Conservation (phyloP, 805 yeast genomes). For the Candida ascalaphidarum region DNA sequence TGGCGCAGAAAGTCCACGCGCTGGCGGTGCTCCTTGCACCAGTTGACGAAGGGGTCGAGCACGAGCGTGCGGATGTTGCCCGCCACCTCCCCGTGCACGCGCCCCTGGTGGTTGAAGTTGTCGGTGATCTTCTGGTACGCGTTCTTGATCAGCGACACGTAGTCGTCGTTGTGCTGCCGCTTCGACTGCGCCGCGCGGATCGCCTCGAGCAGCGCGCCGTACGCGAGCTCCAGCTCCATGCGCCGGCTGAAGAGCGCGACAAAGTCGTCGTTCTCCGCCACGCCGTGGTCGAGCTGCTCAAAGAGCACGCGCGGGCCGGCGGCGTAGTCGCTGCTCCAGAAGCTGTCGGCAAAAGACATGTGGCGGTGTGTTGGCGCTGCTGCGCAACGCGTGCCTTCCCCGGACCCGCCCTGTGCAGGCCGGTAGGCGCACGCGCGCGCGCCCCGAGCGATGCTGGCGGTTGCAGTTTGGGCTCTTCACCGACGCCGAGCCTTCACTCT, state of each 20-base stretch:
- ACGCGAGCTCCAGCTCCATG: slow-evolving; percentile 62
- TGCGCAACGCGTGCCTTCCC: too few relatives aligned
- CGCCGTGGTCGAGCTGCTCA: slow-evolving; percentile 49
- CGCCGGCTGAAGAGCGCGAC: slow-evolving; percentile 55
- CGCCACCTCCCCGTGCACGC: slow-evolving; percentile 52
- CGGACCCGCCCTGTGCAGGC: too few relatives aligned
- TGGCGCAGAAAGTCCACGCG: slow-evolving; percentile 56
- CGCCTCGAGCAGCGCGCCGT: slow-evolving; percentile 48
- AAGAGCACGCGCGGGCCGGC: slow-evolving; percentile 46
- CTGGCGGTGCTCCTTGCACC: slow-evolving; percentile 68
- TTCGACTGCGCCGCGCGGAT: slow-evolving; percentile 37
- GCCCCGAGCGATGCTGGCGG: too few relatives aligned
- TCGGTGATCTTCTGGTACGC: slow-evolving; percentile 50
- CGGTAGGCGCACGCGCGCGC: too few relatives aligned
- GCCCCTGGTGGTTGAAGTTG: slow-evolving; percentile 52
- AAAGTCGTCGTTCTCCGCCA: slow-evolving; percentile 63
- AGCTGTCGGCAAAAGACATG: slow-evolving; percentile 66
- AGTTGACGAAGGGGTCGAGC: slow-evolving; percentile 59
- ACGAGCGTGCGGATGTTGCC: slow-evolving; percentile 52
- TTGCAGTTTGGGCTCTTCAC: too few relatives aligned
- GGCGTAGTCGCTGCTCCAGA: slow-evolving; percentile 65
- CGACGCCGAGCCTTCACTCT: too few relatives aligned
- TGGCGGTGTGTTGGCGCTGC: too few relatives aligned
- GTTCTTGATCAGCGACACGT: slow-evolving; percentile 57
- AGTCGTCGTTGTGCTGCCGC: slow-evolving; percentile 34